These are phyloP conservation scores for Candida cerambycidarum DNA, from an alignment of 805 yeast genomes.

Conservation along the genomic window DNA sequence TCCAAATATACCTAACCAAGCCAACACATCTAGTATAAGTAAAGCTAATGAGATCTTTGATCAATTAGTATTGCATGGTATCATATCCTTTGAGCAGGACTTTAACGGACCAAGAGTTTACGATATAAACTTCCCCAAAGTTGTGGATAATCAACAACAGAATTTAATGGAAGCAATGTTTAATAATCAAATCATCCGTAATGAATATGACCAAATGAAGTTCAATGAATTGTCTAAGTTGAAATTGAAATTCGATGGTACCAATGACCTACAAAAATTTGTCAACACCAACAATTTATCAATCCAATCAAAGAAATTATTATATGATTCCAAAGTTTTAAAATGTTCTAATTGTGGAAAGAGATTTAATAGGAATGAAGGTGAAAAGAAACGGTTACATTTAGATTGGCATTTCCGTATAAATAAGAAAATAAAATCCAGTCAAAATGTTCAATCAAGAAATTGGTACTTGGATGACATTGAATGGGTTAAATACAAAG, in stretches of 20 bases:
- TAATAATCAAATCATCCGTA: slow-evolving; percentile 16
- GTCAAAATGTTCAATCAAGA: slow-evolving; percentile 60
- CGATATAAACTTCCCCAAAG: slow-evolving; percentile 16
- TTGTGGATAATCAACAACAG: slow-evolving; percentile 5
- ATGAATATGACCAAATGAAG: slow-evolving; percentile 36
- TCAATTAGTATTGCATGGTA: slow-evolving; percentile 35
- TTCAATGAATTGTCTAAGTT: slow-evolving; percentile 28
- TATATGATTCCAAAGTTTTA: slow-evolving; percentile 63
- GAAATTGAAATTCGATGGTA: slow-evolving; percentile 7
- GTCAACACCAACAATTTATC: slow-evolving; percentile 32
- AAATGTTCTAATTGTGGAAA: slow-evolving; percentile 92
- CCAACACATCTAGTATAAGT: no score
- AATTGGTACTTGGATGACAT: slow-evolving; percentile 76
- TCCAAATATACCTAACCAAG: not conserved
- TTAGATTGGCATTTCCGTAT: slow-evolving; percentile 96
- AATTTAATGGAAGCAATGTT: slow-evolving; percentile 12
- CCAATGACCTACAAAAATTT: slow-evolving; percentile 31
- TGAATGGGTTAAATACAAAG: slow-evolving; percentile 74
- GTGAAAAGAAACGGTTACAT: slow-evolving; percentile 59
- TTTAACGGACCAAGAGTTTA: slow-evolving; percentile 18
- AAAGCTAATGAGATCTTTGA: slow-evolving; percentile 33
- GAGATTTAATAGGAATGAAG: slow-evolving; percentile 63
- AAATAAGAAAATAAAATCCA: slow-evolving; percentile 61
- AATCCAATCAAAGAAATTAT: slow-evolving; percentile 23
- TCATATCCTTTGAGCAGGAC: slow-evolving; percentile 41